These are phyloP conservation scores for Raffaelea ambrosiae DNA, from an alignment of 2,329 filamentous ascomycete genomes.

Conservation along the genomic window DNA sequence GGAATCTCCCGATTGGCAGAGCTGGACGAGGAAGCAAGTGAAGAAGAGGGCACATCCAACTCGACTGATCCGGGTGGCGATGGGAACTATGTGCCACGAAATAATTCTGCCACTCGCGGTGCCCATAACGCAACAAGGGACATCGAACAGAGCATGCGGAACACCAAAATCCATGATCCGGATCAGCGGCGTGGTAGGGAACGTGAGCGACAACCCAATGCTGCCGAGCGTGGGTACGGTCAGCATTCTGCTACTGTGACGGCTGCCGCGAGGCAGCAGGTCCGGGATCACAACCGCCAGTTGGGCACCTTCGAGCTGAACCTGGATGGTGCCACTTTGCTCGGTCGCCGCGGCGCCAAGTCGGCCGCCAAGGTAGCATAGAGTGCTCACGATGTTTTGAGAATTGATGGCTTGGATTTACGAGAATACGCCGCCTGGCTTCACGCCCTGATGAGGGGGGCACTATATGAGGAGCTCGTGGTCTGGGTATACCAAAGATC, in stretches of 20 bases:
- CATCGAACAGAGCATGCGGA: slow-evolving; percentile 81
- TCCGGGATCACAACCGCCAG: slow-evolving; percentile 56
- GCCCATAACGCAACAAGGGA: slow-evolving; percentile 46
- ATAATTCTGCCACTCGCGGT: slow-evolving; percentile 37
- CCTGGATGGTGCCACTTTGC: slow-evolving; percentile 79
- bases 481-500: too few species aligned
- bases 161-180: slow-evolving; percentile 63
- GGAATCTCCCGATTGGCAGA: slow-evolving; percentile 42
- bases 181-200: slow-evolving; percentile 44
- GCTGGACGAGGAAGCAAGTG: slow-evolving; percentile 65
- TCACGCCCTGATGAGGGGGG: too few species aligned
- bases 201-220: slow-evolving; percentile 31
- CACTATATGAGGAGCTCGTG: too few species aligned
- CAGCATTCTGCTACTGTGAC: slow-evolving; percentile 82
- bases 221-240: slow-evolving; percentile 63
- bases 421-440: too few species aligned
- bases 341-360: slow-evolving; percentile 61
- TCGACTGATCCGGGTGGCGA: slow-evolving; percentile 5
- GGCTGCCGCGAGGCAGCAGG: slow-evolving; percentile 73
- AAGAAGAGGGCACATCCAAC: slow-evolving; percentile 38
- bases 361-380: slow-evolving; percentile 35
- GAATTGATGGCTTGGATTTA: too few species aligned
- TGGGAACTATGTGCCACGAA: slow-evolving; percentile 19
- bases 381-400: slow-evolving; percentile 1
- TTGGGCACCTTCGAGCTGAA: slow-evolving; percentile 87